phyloP scores from a whole-genome alignment of 2,329 filamentous ascomycete species.

The Magnaporthiopsis poae region DNA sequence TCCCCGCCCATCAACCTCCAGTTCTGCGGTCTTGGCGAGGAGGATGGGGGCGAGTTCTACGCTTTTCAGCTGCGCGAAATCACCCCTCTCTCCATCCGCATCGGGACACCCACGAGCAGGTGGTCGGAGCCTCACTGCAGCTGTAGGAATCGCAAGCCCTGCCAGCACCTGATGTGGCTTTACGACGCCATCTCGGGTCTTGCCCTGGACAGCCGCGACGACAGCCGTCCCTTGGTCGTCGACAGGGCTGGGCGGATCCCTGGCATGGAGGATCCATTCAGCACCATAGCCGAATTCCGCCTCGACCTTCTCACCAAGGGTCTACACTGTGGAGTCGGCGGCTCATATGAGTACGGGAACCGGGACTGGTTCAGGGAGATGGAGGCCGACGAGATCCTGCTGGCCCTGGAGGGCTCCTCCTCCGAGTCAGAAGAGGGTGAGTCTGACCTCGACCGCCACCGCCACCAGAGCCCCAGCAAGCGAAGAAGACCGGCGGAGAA shows the following conservation, averaged over 20 bases:
- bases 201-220: slow-evolving; percentile 33
- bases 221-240: slow-evolving; percentile 20
- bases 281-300: slow-evolving; percentile 38
- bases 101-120: slow-evolving; percentile 30
- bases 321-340: slow-evolving; percentile 38
- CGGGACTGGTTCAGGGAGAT: slow-evolving; percentile 30
- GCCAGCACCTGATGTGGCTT: slow-evolving; percentile 45
- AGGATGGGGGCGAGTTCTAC: slow-evolving; percentile 20
- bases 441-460: not conserved
- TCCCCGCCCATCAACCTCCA: slow-evolving; percentile 41
- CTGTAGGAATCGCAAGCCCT: slow-evolving; percentile 32
- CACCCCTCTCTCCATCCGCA: slow-evolving; percentile 41
- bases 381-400: slow-evolving; percentile 42
- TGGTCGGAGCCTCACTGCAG: slow-evolving; percentile 36
- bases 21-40: slow-evolving; percentile 31
- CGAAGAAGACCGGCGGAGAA: not conserved
- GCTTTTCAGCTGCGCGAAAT: slow-evolving; percentile 48
- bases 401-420: slow-evolving; percentile 29
- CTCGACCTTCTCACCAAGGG: slow-evolving; percentile 42
- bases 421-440: slow-evolving; percentile 23
- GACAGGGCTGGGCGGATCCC: slow-evolving; percentile 20
- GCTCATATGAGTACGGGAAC: slow-evolving; percentile 19
- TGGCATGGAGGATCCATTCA: slow-evolving; percentile 35
- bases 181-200: slow-evolving; percentile 43
- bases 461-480: not conserved